Percentiles rank a stretch among this genome's conserved stretches.
Evolutionary conservation across 768 basidiomycete genomes (phyloP).

Genomic region (Lentinus brumalis): DNA sequence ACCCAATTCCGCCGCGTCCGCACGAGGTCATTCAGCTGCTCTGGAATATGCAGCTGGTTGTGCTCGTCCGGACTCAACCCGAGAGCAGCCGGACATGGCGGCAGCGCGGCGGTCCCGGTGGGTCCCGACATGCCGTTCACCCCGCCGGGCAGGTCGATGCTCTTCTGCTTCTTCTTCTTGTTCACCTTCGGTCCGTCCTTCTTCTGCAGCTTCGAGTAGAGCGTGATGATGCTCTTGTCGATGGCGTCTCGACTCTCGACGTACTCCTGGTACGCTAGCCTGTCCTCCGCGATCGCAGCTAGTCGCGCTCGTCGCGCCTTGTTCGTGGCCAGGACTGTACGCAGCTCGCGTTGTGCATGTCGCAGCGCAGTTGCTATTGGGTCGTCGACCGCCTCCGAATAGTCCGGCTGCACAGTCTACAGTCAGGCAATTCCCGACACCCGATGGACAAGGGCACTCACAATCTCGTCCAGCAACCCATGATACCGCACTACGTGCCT

Average conservation of each 20-base stretch:
- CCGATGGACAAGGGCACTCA: slow-evolving; percentile 43
- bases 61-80: slow-evolving; percentile 73
- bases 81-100: slow-evolving; percentile 70
- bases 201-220: slow-evolving; percentile 82
- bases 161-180: slow-evolving; percentile 74
- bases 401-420: slow-evolving; percentile 59
- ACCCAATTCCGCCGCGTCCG: slow-evolving; percentile 81
- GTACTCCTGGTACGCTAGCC: slow-evolving; percentile 92
- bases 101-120: slow-evolving; percentile 37
- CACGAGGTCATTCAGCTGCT: slow-evolving; percentile 71
- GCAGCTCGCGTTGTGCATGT: slow-evolving; percentile 82
- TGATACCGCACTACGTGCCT: slow-evolving; percentile 78
- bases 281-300: slow-evolving; percentile 74
- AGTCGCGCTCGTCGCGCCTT: slow-evolving; percentile 80
- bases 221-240: slow-evolving; percentile 77
- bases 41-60: slow-evolving; percentile 59
- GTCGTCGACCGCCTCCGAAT: slow-evolving; percentile 82
- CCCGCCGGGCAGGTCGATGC: slow-evolving; percentile 34
- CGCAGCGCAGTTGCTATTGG: slow-evolving; percentile 91
- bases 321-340: slow-evolving; percentile 76
- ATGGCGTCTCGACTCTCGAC: slow-evolving; percentile 80
- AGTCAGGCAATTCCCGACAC: slow-evolving; percentile 20
- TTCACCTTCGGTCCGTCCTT: slow-evolving; percentile 71
- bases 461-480: slow-evolving; percentile 67
- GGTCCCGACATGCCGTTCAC: slow-evolving; percentile 28